phyloP scores from a whole-genome alignment of 2,329 filamentous ascomycete species.

The Fusarium clavum region DNA sequence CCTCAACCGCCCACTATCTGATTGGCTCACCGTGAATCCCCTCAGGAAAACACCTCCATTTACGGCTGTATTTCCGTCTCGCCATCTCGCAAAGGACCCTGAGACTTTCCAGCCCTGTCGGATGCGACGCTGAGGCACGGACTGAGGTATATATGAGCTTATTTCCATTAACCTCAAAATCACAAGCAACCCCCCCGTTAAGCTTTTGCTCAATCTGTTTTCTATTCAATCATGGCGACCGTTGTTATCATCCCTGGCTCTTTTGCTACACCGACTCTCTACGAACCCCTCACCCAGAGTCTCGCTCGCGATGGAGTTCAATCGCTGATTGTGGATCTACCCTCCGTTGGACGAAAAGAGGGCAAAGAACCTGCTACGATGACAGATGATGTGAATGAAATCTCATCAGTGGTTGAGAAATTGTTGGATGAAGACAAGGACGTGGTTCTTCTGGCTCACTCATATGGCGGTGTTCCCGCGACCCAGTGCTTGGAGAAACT shows the following conservation, averaged over 20 bases:
- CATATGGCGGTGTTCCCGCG: constrained; percentile 15
- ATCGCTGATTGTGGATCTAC: background rate
- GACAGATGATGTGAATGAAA: constrained; percentile 13
- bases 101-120: background rate
- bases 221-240: background rate
- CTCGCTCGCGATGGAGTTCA: background rate
- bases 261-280: constrained; percentile 2
- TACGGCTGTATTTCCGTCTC: background rate
- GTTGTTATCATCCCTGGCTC: constrained; percentile 21
- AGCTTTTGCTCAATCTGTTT: background rate
- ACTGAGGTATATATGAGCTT: constrained; percentile 1
- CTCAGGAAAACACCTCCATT: background rate
- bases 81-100: background rate
- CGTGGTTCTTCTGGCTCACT: constrained; percentile 13
- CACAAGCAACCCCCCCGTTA: background rate
- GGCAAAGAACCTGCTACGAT: background rate
- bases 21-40: background rate
- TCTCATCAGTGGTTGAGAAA: background rate
- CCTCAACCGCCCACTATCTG: background rate
- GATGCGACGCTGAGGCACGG: constrained; percentile 4
- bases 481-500: constrained; percentile 15
- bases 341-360: constrained; percentile 14
- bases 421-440: background rate
- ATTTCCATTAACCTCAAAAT: background rate
- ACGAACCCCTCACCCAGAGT: background rate